Evolutionary conservation across 352 stramenopile species (phyloP).

Genomic region (Pythium coloratum): DNA sequence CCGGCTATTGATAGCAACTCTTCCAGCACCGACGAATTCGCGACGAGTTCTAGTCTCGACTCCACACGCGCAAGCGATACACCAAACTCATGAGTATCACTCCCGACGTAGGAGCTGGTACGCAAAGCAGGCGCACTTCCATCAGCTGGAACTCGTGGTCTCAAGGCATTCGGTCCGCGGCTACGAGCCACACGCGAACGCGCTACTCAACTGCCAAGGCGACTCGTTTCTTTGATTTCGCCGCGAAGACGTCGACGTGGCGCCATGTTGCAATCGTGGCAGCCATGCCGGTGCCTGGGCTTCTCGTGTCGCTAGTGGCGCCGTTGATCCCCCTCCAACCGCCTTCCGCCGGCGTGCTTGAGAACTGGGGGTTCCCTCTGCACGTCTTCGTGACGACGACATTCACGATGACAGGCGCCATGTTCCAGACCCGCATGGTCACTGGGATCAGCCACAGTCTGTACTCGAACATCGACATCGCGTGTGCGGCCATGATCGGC

Average conservation of each 20-base stretch:
- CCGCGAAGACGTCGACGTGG: not conserved
- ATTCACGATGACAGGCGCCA: not conserved
- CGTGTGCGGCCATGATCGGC: not conserved
- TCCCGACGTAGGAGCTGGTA: too few species aligned
- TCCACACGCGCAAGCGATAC: too few species aligned
- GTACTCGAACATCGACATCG: not conserved
- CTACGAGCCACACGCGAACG: not conserved
- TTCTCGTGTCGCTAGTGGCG: conserved; percentile 3
- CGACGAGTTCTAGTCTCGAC: too few species aligned
- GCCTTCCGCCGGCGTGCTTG: not conserved
- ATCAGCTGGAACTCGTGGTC: too few species aligned
- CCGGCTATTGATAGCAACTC: too few species aligned
- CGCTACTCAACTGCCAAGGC: not conserved
- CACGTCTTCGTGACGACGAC: conserved; percentile 7
- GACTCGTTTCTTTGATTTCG: not conserved
- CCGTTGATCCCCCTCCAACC: conserved; percentile 3
- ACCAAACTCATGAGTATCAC: too few species aligned
- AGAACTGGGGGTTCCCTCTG: conserved; percentile 5
- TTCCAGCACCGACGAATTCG: too few species aligned
- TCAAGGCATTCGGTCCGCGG: too few species aligned
- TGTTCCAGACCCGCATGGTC: not conserved
- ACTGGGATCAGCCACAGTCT: not conserved
- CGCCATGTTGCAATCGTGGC: not conserved
- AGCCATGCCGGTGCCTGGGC: not conserved
- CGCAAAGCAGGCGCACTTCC: too few species aligned